Percentiles rank a stretch among this genome's conserved stretches.
phyloP scores from a whole-genome alignment of 352 stramenopile species.

The Phytophthora pseudosyringae region DNA sequence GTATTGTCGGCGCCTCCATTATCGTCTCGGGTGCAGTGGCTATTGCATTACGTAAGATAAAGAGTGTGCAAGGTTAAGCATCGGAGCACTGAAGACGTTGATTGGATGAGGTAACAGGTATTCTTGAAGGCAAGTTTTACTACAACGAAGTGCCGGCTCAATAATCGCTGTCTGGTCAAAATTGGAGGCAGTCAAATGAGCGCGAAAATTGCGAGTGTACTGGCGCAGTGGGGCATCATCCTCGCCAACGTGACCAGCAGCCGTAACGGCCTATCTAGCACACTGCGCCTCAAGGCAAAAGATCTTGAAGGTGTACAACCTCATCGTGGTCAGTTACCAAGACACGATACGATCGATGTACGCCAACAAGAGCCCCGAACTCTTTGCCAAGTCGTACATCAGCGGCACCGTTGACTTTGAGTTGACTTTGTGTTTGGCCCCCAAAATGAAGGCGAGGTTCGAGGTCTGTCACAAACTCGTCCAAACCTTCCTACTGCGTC shows the following conservation, averaged over 20 bases:
- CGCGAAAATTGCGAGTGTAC: no score
- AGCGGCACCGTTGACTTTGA: no score
- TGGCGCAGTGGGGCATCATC: no score
- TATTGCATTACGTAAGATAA: conserved; percentile 53
- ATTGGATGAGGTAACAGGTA: not conserved
- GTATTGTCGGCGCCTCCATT: conserved; percentile 58
- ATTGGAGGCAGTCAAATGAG: no score
- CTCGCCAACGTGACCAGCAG: no score
- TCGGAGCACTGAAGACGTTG: not conserved
- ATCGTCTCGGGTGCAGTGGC: conserved; percentile 53
- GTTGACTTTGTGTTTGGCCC: no score
- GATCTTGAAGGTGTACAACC: no score
- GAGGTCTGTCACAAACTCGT: not conserved
- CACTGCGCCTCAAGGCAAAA: no score
- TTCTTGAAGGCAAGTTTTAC: not conserved
- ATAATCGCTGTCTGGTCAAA: no score
- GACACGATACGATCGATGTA: not conserved
- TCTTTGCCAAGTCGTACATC: not conserved
- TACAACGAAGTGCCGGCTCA: not conserved
- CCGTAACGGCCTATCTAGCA: no score
- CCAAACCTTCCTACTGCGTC: conserved; percentile 1
- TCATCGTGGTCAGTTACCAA: not conserved
- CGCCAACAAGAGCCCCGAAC: conserved; percentile 1
- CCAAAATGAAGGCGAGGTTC: no score
- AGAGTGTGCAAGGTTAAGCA: conserved; percentile 12